These are phyloP conservation scores for Anethum foeniculum DNA, from an alignment of 140 eudicot genomes.

Conservation along the genomic window DNA sequence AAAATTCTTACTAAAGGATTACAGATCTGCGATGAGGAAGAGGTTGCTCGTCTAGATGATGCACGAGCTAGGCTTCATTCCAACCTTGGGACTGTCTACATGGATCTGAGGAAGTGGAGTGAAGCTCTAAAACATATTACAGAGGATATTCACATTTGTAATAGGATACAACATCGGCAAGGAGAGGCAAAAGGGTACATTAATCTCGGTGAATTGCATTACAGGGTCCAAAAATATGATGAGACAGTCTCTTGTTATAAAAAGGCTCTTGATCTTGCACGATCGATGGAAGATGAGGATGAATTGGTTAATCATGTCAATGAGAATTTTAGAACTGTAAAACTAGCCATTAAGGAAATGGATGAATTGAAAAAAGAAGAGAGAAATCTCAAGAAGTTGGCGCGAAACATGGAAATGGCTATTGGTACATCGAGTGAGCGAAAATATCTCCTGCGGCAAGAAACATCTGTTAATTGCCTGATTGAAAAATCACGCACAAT, in stretches of 20 bases:
- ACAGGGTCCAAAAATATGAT: constrained; percentile 57
- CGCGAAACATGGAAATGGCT: constrained; percentile 40
- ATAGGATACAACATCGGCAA: constrained; percentile 57
- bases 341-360: constrained; percentile 60
- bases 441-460: constrained; percentile 52
- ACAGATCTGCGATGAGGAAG: constrained; percentile 85
- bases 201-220: constrained; percentile 81
- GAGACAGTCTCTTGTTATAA: constrained; percentile 64
- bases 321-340: constrained; percentile 48
- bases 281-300: constrained; percentile 77
- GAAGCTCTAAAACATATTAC: constrained; percentile 58
- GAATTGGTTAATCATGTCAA: constrained; percentile 55
- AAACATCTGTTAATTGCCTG: constrained; percentile 58
- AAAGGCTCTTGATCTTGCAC: constrained; percentile 83
- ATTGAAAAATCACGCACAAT: constrained; percentile 65
- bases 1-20: constrained; percentile 58
- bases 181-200: constrained; percentile 96
- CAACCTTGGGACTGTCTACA: constrained; percentile 79
- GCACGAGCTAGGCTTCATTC: constrained; percentile 87
- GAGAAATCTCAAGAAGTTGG: constrained; percentile 67
- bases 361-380: constrained; percentile 65
- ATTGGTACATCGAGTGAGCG: constrained; percentile 66
- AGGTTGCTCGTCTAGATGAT: constrained; percentile 61
- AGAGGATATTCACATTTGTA: constrained; percentile 75
- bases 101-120: constrained; percentile 76